These are phyloP conservation scores for Euphorbia peplus DNA, from an alignment of 345 rosid species.

Conservation along the genomic window DNA sequence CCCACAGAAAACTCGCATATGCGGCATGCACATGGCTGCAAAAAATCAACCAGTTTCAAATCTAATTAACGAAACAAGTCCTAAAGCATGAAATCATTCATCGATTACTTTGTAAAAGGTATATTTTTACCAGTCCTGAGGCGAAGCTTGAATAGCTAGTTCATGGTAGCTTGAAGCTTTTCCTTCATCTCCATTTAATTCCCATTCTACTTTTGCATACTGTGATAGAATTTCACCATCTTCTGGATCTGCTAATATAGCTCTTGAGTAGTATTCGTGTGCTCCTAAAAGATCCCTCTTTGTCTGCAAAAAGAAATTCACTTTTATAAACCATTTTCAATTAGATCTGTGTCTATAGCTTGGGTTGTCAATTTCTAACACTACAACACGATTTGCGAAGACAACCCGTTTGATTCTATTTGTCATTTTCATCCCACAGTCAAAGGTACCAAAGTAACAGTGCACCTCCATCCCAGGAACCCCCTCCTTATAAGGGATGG, in stretches of 20 bases:
- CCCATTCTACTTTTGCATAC: conserved; percentile 49
- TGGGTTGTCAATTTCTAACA: too few relatives aligned
- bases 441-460: too few relatives aligned
- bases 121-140: conserved; percentile 40
- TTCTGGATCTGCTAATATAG: conserved; percentile 48
- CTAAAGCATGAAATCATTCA: neutral
- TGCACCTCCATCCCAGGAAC: too few relatives aligned
- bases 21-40: conserved; percentile 65
- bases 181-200: conserved; percentile 37
- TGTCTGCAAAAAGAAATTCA: conserved; percentile 44
- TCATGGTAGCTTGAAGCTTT: conserved; percentile 47
- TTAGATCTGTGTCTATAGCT: too few relatives aligned
- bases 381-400: too few relatives aligned
- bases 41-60: neutral
- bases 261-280: conserved; percentile 48
- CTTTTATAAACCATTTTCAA: too few relatives aligned
- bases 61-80: neutral
- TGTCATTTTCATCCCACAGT: too few relatives aligned
- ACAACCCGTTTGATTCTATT: too few relatives aligned
- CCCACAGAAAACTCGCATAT: conserved; percentile 63
- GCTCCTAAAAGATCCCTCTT: conserved; percentile 43
- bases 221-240: conserved; percentile 54
- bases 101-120: too few relatives aligned
- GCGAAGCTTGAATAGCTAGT: conserved; percentile 49
- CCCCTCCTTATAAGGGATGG: too few relatives aligned